phyloP scores from a whole-genome alignment of 345 rosid species.

The Brassica rapa region DNA sequence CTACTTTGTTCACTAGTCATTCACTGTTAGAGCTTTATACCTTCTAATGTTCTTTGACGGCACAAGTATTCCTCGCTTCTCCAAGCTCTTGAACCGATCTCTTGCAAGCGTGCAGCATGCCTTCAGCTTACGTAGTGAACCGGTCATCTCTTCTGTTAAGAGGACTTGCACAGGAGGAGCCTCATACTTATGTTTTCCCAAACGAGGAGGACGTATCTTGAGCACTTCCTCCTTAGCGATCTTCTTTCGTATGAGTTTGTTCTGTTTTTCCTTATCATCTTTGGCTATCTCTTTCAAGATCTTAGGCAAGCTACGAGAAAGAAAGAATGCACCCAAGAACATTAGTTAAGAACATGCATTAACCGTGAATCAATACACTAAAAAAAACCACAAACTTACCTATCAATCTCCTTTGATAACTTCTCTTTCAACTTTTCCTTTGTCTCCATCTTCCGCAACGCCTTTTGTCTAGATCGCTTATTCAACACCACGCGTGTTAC shows the following conservation, averaged over 20 bases:
- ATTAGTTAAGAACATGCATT: constrained; percentile 16
- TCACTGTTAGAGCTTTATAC: constrained; percentile 38
- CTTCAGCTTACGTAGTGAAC: constrained; percentile 87
- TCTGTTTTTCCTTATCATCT: constrained; percentile 80
- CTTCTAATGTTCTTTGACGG: constrained; percentile 61
- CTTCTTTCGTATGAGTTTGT: constrained; percentile 50
- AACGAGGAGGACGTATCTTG: constrained; percentile 76
- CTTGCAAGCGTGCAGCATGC: constrained; percentile 82
- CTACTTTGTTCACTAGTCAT: neutral
- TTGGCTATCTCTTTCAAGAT: constrained; percentile 74
- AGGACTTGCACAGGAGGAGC: constrained; percentile 90
- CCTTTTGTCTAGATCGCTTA: constrained; percentile 72
- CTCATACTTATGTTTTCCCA: constrained; percentile 94
- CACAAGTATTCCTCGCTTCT: constrained; percentile 83
- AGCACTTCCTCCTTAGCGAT: constrained; percentile 76
- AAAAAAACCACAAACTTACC: constrained; percentile 44
- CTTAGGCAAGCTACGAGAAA: constrained; percentile 56
- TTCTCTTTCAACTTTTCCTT: constrained; percentile 52
- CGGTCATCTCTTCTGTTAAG: constrained; percentile 87
- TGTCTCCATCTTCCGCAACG: constrained; percentile 48
- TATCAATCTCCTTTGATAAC: constrained; percentile 67
- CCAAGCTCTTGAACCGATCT: constrained; percentile 88
- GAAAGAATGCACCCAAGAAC: constrained; percentile 11
- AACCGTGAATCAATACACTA: neutral
- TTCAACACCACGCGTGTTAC: constrained; percentile 74